Evolutionary conservation across 169 alveolate species (phyloP).

Genomic region (Prorocentrum cordatum): DNA sequence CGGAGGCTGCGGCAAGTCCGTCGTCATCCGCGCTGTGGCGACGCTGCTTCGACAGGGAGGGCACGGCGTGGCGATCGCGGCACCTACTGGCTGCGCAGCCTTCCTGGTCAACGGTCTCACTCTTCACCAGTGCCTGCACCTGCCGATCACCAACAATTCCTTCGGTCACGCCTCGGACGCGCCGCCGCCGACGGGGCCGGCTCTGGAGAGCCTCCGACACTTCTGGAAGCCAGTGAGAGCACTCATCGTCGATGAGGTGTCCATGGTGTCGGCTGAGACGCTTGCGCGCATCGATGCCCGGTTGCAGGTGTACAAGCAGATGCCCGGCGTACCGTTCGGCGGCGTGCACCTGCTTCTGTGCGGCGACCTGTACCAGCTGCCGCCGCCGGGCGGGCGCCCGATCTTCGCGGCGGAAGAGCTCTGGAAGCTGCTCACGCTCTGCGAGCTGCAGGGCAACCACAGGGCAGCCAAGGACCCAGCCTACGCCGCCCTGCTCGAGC

Average conservation of each 20-base stretch:
- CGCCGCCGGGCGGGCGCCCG: background rate
- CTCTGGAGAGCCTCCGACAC: background rate
- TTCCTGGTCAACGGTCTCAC: conserved; percentile 4
- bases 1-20: conserved; percentile 38
- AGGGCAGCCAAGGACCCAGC: conserved; percentile 14
- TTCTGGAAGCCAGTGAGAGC: background rate
- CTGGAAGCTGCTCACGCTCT: background rate
- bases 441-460: conserved; percentile 25
- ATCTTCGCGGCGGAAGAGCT: background rate
- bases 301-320: background rate
- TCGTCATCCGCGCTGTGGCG: background rate
- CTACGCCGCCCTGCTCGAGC: conserved; percentile 19
- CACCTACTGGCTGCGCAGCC: conserved; percentile 9
- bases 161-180: background rate
- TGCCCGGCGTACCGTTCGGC: background rate
- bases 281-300: background rate
- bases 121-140: background rate
- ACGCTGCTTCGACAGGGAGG: background rate
- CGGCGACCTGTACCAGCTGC: conserved; percentile 25
- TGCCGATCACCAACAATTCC: conserved; percentile 7
- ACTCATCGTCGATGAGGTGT: background rate
- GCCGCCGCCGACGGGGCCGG: background rate
- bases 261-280: background rate
- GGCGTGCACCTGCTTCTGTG: background rate
- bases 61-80: background rate